Conservation (phyloP, 1,284 basidiomycete species). For the Leucoagaricus sp. region DNA sequence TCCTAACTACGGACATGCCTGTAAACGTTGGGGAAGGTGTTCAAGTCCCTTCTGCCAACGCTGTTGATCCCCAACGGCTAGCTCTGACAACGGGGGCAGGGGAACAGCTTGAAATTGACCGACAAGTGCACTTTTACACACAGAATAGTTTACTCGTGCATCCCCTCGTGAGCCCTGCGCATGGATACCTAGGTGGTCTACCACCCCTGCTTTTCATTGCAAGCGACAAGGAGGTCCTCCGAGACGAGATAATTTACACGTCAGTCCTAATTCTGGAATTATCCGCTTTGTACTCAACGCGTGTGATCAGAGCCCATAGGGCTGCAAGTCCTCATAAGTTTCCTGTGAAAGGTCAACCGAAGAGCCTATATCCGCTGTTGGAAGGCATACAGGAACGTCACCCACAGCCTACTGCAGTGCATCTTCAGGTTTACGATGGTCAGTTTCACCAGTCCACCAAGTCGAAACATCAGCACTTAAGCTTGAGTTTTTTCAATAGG, state of each 20-base stretch:
- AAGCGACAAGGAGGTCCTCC: conserved; percentile 89
- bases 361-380: conserved; percentile 66
- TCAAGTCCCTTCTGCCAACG: conserved; percentile 39
- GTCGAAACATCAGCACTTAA: not conserved
- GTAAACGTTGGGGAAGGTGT: conserved; percentile 50
- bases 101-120: conserved; percentile 53
- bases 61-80: conserved; percentile 44
- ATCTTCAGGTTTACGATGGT: conserved; percentile 89
- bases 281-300: not conserved
- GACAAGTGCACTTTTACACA: conserved; percentile 89
- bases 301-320: conserved; percentile 76
- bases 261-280: conserved; percentile 39
- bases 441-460: conserved; percentile 17
- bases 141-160: conserved; percentile 84
- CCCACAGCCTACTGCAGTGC: conserved; percentile 77
- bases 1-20: conserved; percentile 24
- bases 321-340: conserved; percentile 84
- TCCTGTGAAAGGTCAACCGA: conserved; percentile 62
- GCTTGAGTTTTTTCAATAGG: conserved; percentile 41
- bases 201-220: conserved; percentile 87
- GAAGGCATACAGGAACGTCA: conserved; percentile 63
- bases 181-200: conserved; percentile 89
- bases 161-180: conserved; percentile 83
- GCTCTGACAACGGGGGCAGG: conserved; percentile 45
- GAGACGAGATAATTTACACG: conserved; percentile 92